Percentiles rank a stretch among this genome's conserved stretches.
phyloP scores from a whole-genome alignment of 169 alveolate genomes.

The Cystoisospora suis region DNA sequence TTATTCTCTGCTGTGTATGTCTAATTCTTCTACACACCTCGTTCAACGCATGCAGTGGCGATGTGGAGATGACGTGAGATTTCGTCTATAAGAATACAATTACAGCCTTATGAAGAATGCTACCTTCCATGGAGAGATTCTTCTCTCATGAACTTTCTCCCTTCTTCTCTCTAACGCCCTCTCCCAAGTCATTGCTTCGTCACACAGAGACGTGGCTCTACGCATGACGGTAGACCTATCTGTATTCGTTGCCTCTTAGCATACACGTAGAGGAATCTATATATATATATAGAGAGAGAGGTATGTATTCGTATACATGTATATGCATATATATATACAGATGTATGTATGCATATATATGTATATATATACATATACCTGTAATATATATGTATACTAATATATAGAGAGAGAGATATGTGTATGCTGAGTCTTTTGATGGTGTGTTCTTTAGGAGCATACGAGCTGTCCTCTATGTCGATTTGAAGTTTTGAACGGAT shows the following conservation, averaged over 20 bases:
- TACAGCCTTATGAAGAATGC: not conserved
- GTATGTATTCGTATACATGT: not conserved
- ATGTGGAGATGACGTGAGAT: no score
- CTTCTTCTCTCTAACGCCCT: not conserved
- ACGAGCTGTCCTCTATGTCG: slow-evolving; percentile 32
- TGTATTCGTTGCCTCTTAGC: not conserved
- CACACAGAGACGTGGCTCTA: not conserved
- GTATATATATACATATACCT: not conserved
- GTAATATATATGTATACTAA: not conserved
- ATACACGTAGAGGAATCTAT: not conserved
- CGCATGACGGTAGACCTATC: no score
- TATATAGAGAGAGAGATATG: not conserved
- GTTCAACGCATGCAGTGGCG: no score
- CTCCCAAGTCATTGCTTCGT: no score
- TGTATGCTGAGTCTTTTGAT: not conserved
- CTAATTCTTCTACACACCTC: no score
- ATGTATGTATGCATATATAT: not conserved
- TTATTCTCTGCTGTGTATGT: no score
- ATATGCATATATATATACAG: no score
- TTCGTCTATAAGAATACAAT: no score
- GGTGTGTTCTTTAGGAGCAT: not conserved
- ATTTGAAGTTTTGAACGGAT: not conserved
- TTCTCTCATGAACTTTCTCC: not conserved
- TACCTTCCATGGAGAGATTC: not conserved
- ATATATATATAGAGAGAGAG: no score